A percentile compares a stretch with the other conserved stretches of the same genome.
Evolutionary conservation across 352 stramenopile genomes (phyloP).

Genomic region (Globisporangium lucens): DNA sequence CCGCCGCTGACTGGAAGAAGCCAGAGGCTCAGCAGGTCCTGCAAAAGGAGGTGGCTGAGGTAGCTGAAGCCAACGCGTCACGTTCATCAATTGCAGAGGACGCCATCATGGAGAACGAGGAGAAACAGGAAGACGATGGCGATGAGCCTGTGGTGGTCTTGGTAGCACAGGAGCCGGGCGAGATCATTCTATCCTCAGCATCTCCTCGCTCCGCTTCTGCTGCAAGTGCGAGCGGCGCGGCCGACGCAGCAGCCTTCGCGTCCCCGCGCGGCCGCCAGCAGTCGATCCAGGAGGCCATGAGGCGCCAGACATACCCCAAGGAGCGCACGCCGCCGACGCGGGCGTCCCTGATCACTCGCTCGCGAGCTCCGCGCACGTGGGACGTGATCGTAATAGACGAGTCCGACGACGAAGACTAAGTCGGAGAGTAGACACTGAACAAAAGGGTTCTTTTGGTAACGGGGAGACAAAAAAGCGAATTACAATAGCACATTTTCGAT

Average conservation of each 20-base stretch:
- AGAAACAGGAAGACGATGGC: background rate
- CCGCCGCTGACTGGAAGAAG: conserved; percentile 11
- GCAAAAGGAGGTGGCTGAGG: background rate
- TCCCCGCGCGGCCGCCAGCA: conserved; percentile 22
- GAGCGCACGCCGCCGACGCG: background rate
- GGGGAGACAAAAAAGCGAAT: background rate
- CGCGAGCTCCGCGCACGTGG: conserved; percentile 41
- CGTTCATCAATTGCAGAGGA: too few relatives aligned
- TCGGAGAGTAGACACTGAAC: background rate
- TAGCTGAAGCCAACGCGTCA: background rate
- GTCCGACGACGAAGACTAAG: conserved; percentile 45
- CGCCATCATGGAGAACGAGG: background rate
- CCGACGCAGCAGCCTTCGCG: conserved; percentile 2
- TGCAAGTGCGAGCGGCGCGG: background rate
- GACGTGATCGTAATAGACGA: conserved; percentile 83
- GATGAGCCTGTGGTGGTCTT: background rate
- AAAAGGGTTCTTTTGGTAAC: background rate
- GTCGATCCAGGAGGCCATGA: conserved; percentile 24
- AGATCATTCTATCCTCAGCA: background rate
- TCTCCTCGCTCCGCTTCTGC: background rate
- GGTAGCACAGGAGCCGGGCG: background rate
- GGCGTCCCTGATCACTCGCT: conserved; percentile 16
- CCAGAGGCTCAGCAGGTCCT: background rate
- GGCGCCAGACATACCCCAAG: background rate
- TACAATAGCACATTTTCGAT: background rate